A percentile compares a stretch with the other conserved stretches of the same genome.
phyloP scores from a whole-genome alignment of 805 yeast genomes.

The Ogataea paradorogensis region DNA sequence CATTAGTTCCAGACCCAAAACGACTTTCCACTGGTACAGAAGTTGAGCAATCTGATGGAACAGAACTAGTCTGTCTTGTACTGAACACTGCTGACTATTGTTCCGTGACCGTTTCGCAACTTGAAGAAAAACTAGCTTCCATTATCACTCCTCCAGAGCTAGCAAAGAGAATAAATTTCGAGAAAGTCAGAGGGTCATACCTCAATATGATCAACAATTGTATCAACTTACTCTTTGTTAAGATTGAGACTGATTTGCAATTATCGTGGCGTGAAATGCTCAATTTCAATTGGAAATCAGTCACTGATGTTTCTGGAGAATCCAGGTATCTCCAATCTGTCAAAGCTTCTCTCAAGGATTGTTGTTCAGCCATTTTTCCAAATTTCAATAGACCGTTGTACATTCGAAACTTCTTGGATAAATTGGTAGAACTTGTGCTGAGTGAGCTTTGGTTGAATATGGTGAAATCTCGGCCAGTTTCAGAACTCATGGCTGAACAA shows the following conservation, averaged over 20 bases:
- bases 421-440: slow-evolving; percentile 63
- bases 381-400: slow-evolving; percentile 68
- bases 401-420: slow-evolving; percentile 70
- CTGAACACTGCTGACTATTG: slow-evolving; percentile 91
- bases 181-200: slow-evolving; percentile 52
- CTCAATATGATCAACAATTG: slow-evolving; percentile 56
- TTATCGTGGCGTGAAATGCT: slow-evolving; percentile 82
- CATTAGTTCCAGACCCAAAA: slow-evolving; percentile 43
- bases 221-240: slow-evolving; percentile 51
- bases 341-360: slow-evolving; percentile 43
- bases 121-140: slow-evolving; percentile 57
- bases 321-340: slow-evolving; percentile 68
- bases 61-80: slow-evolving; percentile 65
- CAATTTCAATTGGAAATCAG: slow-evolving; percentile 68
- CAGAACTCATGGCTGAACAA: slow-evolving; percentile 75
- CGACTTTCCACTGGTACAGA: slow-evolving; percentile 32
- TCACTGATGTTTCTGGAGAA: slow-evolving; percentile 65
- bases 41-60: slow-evolving; percentile 51
- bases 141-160: slow-evolving; percentile 35
- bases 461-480: slow-evolving; percentile 61
- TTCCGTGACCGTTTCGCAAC: slow-evolving; percentile 69
- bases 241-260: slow-evolving; percentile 58
- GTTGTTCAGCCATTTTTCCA: slow-evolving; percentile 48
- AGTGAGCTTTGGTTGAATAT: slow-evolving; percentile 56
- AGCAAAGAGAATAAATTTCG: slow-evolving; percentile 49